phyloP scores from a whole-genome alignment of 164 flowering plant genomes.

The Umbellularia californica region DNA sequence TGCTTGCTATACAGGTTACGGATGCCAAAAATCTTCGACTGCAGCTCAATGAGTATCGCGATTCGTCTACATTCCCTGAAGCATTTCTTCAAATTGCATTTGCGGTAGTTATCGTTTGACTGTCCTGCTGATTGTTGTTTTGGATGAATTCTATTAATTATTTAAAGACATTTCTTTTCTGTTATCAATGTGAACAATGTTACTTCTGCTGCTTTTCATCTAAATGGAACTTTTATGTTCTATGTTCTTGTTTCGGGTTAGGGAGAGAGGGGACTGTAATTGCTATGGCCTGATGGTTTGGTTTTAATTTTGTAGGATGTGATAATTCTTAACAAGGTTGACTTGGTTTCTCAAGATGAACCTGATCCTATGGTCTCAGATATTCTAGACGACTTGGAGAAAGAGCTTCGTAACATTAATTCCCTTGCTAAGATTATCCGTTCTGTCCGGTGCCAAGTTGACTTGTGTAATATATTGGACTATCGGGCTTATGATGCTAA shows the following conservation, averaged over 20 bases:
- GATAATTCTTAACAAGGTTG: conserved; percentile 91
- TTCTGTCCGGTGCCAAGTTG: conserved; percentile 81
- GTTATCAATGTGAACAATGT: background rate
- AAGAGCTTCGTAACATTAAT: conserved; percentile 70
- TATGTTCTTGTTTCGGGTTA: background rate
- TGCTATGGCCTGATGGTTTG: too few relatives aligned
- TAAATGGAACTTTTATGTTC: background rate
- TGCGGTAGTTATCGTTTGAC: conserved; percentile 50
- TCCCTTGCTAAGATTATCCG: conserved; percentile 71
- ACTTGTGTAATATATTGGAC: conserved; percentile 66
- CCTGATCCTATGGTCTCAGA: conserved; percentile 20
- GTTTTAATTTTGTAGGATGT: conserved; percentile 55
- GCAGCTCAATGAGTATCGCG: conserved; percentile 51
- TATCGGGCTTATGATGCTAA: conserved; percentile 75
- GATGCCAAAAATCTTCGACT: conserved; percentile 84
- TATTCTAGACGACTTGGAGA: conserved; percentile 59
- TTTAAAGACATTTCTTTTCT: background rate
- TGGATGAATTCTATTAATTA: conserved; percentile 5
- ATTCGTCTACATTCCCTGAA: conserved; percentile 78
- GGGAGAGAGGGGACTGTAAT: too few relatives aligned
- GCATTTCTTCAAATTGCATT: conserved; percentile 86
- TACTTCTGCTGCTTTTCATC: background rate
- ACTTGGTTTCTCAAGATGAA: conserved; percentile 63
- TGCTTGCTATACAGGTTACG: conserved; percentile 50
- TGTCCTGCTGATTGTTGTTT: background rate